Evolutionary conservation across 805 yeast species (phyloP).

Genomic region (Ogataea zsoltii): DNA sequence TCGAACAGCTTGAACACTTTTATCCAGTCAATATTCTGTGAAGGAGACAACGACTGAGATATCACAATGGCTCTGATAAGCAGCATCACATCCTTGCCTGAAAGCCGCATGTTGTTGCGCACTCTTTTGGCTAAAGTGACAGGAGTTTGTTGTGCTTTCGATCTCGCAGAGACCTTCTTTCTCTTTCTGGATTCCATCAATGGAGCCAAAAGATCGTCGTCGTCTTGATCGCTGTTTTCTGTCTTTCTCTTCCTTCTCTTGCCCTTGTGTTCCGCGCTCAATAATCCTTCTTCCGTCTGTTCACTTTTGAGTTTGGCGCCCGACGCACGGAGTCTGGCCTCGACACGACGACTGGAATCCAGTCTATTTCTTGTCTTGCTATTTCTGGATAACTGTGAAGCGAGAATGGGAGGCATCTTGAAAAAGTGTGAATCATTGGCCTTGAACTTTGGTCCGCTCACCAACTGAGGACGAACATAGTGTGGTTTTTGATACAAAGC

Average conservation of each 20-base stretch:
- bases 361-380: background rate
- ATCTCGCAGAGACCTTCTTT: constrained; percentile 25
- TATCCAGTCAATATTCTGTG: constrained; percentile 65
- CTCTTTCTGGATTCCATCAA: constrained; percentile 33
- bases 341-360: constrained; percentile 11
- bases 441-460: constrained; percentile 14
- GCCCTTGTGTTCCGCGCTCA: background rate
- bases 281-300: background rate
- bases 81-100: constrained; percentile 47
- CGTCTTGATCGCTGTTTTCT: constrained; percentile 7
- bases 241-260: constrained; percentile 8
- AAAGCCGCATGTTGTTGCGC: constrained; percentile 27
- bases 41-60: constrained; percentile 55
- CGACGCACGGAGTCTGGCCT: constrained; percentile 18
- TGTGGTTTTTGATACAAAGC: background rate
- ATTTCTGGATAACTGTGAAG: background rate
- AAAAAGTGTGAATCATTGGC: constrained; percentile 26
- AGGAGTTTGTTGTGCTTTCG: constrained; percentile 10
- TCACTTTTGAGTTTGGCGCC: constrained; percentile 6
- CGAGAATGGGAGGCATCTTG: constrained; percentile 18
- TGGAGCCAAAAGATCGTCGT: constrained; percentile 29
- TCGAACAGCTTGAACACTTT: constrained; percentile 52
- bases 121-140: constrained; percentile 14
- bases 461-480: constrained; percentile 5
- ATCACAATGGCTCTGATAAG: constrained; percentile 68